These are phyloP conservation scores for Chenopodium album DNA, from an alignment of 148 eudicot species.

Conservation along the genomic window DNA sequence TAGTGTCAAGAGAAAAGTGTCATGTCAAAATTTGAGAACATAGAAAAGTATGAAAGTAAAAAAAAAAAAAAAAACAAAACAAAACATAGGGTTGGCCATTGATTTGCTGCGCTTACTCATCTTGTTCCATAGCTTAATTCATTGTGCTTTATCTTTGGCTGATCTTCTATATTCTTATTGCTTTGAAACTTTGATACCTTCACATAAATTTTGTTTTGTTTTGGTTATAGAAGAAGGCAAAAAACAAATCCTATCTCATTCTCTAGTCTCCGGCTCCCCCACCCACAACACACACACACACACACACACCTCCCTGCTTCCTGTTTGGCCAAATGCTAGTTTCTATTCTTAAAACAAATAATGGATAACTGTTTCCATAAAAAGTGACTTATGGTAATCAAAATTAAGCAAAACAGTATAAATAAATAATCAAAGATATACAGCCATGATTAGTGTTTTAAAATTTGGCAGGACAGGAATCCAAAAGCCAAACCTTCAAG, in stretches of 20 bases:
- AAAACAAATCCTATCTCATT: not conserved
- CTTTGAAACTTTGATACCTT: not conserved
- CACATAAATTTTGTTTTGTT: not conserved
- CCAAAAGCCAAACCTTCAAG: slow-evolving; percentile 52
- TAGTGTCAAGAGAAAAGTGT: not conserved
- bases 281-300: too few species aligned
- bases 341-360: not conserved
- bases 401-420: not conserved
- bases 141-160: not conserved
- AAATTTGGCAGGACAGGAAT: not conserved
- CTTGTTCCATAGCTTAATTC: not conserved
- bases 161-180: not conserved
- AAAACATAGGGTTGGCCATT: not conserved
- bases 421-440: not conserved
- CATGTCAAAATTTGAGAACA: not conserved
- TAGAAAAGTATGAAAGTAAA: too few species aligned
- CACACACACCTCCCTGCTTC: not conserved
- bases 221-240: not conserved
- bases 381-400: not conserved
- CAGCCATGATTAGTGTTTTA: not conserved
- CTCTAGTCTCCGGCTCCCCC: not conserved
- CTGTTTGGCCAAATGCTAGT: not conserved
- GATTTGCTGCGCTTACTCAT: not conserved
- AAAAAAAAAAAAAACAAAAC: too few species aligned
- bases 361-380: too few species aligned